Conservation (phyloP, 352 stramenopile species). For the Globisporangium splendens region DNA sequence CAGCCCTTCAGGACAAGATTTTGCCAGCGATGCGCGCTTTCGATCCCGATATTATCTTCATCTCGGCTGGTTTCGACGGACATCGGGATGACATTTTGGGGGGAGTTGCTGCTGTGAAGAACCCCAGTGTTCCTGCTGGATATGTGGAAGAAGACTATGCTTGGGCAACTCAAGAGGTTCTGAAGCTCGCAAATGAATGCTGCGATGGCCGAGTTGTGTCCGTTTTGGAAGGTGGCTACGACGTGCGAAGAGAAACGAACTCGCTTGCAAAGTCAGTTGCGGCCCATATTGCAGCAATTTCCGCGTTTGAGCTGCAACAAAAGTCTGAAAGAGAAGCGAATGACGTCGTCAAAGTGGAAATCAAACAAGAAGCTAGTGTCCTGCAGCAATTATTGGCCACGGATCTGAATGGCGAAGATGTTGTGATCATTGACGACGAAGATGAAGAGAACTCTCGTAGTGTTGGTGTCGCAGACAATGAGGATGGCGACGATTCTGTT, state of each 20-base stretch:
- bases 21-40: conserved; percentile 77
- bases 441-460: conserved; percentile 9
- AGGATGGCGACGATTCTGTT: neutral
- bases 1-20: conserved; percentile 52
- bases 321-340: conserved; percentile 8
- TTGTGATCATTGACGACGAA: conserved; percentile 51
- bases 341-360: conserved; percentile 12
- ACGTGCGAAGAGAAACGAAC: conserved; percentile 78
- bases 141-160: conserved; percentile 84
- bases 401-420: conserved; percentile 35
- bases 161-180: conserved; percentile 74
- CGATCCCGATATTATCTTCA: conserved; percentile 81
- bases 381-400: conserved; percentile 51
- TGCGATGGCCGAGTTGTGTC: conserved; percentile 81
- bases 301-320: conserved; percentile 47
- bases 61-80: conserved; percentile 86
- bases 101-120: conserved; percentile 73
- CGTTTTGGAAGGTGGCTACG: conserved; percentile 85
- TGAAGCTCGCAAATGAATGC: conserved; percentile 70
- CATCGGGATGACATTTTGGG: conserved; percentile 83
- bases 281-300: conserved; percentile 73
- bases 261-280: conserved; percentile 79
- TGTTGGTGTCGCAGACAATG: neutral
- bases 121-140: conserved; percentile 66
- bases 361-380: conserved; percentile 36